phyloP scores from a whole-genome alignment of 2,329 filamentous ascomycete genomes.

The Ampelomyces quisqualis region DNA sequence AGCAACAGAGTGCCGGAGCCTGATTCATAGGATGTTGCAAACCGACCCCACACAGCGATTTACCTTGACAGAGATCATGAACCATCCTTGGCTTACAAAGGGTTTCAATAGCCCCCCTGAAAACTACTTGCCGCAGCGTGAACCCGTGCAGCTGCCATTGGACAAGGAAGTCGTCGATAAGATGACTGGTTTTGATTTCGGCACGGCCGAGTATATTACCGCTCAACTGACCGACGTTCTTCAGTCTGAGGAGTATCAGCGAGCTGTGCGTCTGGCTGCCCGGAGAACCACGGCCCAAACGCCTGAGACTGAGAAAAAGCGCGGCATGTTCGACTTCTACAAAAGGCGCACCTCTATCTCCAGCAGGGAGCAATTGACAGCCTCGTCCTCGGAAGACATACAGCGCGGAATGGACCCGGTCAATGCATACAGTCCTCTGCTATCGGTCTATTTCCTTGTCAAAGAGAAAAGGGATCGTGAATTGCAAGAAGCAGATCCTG shows the following conservation, averaged over 20 bases:
- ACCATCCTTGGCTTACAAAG: conserved; percentile 93
- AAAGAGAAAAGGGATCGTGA: conserved; percentile 90
- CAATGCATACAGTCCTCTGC: conserved; percentile 87
- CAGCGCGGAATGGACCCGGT: conserved; percentile 81
- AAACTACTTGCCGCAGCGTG: conserved; percentile 80
- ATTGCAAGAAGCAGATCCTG: conserved; percentile 58
- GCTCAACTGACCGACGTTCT: conserved; percentile 81
- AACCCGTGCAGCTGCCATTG: conserved; percentile 80
- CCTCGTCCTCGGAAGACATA: conserved; percentile 82
- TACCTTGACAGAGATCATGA: conserved; percentile 87
- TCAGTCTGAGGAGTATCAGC: conserved; percentile 91
- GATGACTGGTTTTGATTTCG: conserved; percentile 99
- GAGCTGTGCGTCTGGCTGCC: conserved; percentile 70
- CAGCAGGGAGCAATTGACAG: conserved; percentile 81
- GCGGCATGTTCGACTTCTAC: conserved; percentile 96
- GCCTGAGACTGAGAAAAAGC: conserved; percentile 70
- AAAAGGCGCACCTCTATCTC: conserved; percentile 86
- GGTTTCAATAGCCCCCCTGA: conserved; percentile 84
- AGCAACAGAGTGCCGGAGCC: conserved; percentile 80
- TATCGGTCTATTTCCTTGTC: conserved; percentile 96
- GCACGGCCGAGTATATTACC: conserved; percentile 78
- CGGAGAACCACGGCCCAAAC: conserved; percentile 62
- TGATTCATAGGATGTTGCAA: conserved; percentile 93
- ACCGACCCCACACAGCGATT: conserved; percentile 88
- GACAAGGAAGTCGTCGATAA: conserved; percentile 81